Evolutionary conservation across 2,329 filamentous ascomycete genomes (phyloP).

Genomic region (Aplosporella prunicola): DNA sequence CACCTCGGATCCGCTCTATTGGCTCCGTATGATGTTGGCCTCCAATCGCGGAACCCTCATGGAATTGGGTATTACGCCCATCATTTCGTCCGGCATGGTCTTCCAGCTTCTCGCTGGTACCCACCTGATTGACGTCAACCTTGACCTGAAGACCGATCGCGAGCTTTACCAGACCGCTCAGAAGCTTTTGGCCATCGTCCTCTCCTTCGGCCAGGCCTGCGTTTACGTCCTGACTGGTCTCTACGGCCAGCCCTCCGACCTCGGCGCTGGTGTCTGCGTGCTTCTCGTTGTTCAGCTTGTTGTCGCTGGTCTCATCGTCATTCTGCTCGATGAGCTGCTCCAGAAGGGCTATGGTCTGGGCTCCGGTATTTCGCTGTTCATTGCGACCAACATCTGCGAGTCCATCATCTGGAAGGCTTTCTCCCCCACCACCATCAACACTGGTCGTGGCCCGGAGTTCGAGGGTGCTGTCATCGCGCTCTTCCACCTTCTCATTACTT

Average conservation of each 20-base stretch:
- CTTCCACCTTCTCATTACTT: conserved; percentile 95
- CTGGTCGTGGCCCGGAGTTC: conserved; percentile 95
- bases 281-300: conserved; percentile 97
- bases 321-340: conserved; percentile 95
- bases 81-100: conserved; percentile 99
- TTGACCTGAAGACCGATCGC: conserved; percentile 98
- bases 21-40: conserved; percentile 99
- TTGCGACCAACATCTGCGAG: conserved; percentile 99
- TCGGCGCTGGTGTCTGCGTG: conserved; percentile 96
- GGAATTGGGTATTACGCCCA: conserved; percentile 92
- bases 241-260: conserved; percentile 92
- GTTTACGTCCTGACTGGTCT: conserved; percentile 93
- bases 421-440: conserved; percentile 98
- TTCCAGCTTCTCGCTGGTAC: conserved; percentile 99
- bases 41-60: conserved; percentile 95
- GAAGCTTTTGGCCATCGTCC: conserved; percentile 84
- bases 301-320: conserved; percentile 95
- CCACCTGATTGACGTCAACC: conserved; percentile 99
- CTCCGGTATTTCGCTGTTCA: conserved; percentile 98
- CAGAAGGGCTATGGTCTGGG: conserved; percentile 99
- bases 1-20: conserved; percentile 97
- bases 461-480: conserved; percentile 97
- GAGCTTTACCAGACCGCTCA: conserved; percentile 99
- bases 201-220: conserved; percentile 93
- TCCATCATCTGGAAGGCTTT: conserved; percentile 99